phyloP scores from a whole-genome alignment of 345 rosid species.

The Capsella bursapastoris region DNA sequence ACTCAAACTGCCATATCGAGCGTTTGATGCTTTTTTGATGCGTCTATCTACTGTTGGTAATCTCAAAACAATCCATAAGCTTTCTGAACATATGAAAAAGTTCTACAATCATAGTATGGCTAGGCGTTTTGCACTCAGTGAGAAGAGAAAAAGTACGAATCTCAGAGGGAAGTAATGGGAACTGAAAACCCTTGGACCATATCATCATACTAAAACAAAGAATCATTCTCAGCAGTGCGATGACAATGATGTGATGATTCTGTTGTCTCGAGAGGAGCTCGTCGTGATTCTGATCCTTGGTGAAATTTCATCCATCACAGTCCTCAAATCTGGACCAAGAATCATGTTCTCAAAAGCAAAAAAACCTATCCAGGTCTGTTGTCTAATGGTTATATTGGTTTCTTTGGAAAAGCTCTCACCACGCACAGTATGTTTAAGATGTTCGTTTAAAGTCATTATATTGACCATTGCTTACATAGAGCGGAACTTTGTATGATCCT shows the following conservation, averaged over 20 bases:
- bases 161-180: conserved; percentile 60
- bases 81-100: conserved; percentile 84
- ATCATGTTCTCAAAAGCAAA: conserved; percentile 7
- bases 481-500: conserved; percentile 7
- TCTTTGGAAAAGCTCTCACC: not conserved
- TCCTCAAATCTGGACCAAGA: conserved; percentile 21
- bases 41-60: conserved; percentile 75
- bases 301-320: not conserved
- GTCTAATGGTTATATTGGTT: conserved; percentile 31
- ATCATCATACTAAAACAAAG: not conserved
- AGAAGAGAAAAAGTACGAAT: conserved; percentile 71
- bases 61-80: conserved; percentile 68
- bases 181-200: conserved; percentile 9
- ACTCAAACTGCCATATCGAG: conserved; percentile 70
- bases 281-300: conserved; percentile 21
- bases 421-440: not conserved
- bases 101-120: conserved; percentile 87
- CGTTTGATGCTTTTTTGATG: conserved; percentile 78
- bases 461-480: not conserved
- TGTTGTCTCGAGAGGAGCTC: conserved; percentile 7
- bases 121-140: conserved; percentile 68
- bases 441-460: not conserved
- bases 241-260: not conserved
- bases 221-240: not conserved
- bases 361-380: conserved; percentile 15